Base-by-base conservation (phyloP, 768 basidiomycete species). In the Austroboletus eburneus region DNA sequence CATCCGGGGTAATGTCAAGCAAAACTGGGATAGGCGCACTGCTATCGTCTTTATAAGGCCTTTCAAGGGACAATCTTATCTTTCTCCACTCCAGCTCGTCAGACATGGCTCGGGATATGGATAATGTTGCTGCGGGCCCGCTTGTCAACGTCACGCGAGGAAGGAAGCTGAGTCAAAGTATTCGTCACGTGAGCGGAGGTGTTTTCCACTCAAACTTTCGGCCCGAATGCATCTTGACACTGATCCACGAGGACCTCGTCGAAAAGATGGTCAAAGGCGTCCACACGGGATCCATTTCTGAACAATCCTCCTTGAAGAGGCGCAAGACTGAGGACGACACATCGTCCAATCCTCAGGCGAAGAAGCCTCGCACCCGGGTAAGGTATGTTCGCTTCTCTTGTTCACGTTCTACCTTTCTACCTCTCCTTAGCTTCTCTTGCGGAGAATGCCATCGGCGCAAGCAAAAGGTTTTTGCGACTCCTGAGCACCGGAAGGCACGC, bases 391-490 rank as follows among this genome's bases (percentile, higher is more conserved):
- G 20, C n/a, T 48, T 39, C 29, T 43, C 46, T 39, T 44, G 23
- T 32, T 17, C 40, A 46, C 24, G 25, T 21, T 6, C 33, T 20
- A 27, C 48, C 45, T 29, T 32, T 54, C 46, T 57, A 20, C 16
- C 18, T 43, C 13, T 38, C 44, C 37, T 7, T 58, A 89, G 87
- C 66, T 90, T 88, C 55, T 89, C 87, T 9, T 90, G 88, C 47
- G 86, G 86, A 16, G 89, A 92, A 69, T 91, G 90, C 53, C 90
- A 91, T 69, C 79, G 89, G 18, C 74, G 89, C 51, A 92, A 92
- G 63, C 89, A 92, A 68, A 91, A 91, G 77, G 88, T 86, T 46
- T 8, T 48, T 39, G 20, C 30, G 20, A 22, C 44, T 40, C 23
- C 30, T 52, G 24, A 53, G 14, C 39, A 55, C 58, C 49, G 54